Percentiles rank a stretch among this genome's conserved stretches.
phyloP scores from a whole-genome alignment of 139 green algal genomes.

The Picochlorum sp. region DNA sequence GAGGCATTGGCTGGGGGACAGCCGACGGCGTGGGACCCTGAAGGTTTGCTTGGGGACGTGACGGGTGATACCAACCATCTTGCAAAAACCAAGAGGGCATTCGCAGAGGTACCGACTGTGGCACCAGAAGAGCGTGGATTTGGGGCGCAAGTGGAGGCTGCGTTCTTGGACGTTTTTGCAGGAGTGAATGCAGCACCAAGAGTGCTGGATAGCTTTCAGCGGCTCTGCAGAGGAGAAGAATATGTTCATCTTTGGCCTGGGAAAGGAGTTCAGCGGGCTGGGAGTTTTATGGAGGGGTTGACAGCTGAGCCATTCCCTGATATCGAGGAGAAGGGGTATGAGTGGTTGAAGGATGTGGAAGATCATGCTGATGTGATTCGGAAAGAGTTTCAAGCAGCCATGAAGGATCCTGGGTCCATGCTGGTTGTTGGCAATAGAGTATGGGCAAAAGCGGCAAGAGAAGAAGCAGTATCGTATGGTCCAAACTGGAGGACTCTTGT shows the following conservation, averaged over 20 bases:
- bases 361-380: constrained; percentile 6
- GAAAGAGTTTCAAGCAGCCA: constrained; percentile 20
- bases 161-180: constrained; percentile 8
- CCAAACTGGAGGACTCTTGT: constrained; percentile 47
- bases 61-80: not conserved
- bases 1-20: not conserved
- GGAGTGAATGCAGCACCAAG: constrained; percentile 16
- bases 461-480: constrained; percentile 37
- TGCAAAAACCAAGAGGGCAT: not conserved
- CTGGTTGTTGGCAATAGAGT: constrained; percentile 26
- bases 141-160: constrained; percentile 4
- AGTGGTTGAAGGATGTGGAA: constrained; percentile 24
- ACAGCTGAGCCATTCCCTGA: constrained; percentile 23
- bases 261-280: constrained; percentile 19
- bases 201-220: constrained; percentile 19
- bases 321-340: constrained; percentile 8
- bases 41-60: not conserved
- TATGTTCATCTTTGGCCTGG: constrained; percentile 6
- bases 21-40: constrained; percentile 10
- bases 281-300: constrained; percentile 26
- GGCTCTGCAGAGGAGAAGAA: constrained; percentile 10
- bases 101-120: not conserved
- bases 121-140: constrained; percentile 2
- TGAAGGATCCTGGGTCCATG: constrained; percentile 14
- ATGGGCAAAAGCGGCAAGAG: constrained; percentile 30